Evolutionary conservation across 2,329 filamentous ascomycete species (phyloP).

Genomic region (Exophiala bonariae): DNA sequence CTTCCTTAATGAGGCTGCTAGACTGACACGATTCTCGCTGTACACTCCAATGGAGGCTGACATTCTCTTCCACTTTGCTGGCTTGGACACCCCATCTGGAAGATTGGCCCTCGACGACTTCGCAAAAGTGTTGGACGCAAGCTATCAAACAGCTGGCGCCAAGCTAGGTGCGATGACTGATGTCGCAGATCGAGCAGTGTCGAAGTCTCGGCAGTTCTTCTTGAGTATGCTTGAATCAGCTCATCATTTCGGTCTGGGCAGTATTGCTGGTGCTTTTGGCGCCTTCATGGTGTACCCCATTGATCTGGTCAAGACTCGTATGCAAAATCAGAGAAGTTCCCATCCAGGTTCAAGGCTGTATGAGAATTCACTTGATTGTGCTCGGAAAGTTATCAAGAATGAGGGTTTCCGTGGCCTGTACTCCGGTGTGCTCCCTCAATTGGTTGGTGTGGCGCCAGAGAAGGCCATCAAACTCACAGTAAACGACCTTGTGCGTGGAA

Average conservation of each 20-base stretch:
- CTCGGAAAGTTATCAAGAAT: conserved; percentile 87
- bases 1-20: conserved; percentile 90
- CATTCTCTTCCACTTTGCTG: conserved; percentile 97
- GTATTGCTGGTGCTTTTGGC: conserved; percentile 90
- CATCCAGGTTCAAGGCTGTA: conserved; percentile 85
- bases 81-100: conserved; percentile 84
- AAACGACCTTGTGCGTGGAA: conserved; percentile 83
- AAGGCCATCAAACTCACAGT: conserved; percentile 99
- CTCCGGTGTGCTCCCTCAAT: conserved; percentile 89
- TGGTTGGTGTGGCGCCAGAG: conserved; percentile 97
- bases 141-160: conserved; percentile 72
- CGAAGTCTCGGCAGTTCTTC: conserved; percentile 59
- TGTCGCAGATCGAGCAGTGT: conserved; percentile 54
- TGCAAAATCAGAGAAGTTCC: conserved; percentile 91
- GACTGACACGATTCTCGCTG: conserved; percentile 87
- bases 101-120: conserved; percentile 82
- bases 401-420: conserved; percentile 89
- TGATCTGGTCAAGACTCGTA: conserved; percentile 94
- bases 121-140: conserved; percentile 89
- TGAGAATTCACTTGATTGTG: conserved; percentile 96
- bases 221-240: conserved; percentile 70
- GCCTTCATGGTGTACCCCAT: conserved; percentile 99
- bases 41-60: conserved; percentile 99
- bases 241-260: conserved; percentile 89
- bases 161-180: conserved; percentile 40